Conservation (phyloP, 257 asterid genomes). For the Handroanthus guayacan region DNA sequence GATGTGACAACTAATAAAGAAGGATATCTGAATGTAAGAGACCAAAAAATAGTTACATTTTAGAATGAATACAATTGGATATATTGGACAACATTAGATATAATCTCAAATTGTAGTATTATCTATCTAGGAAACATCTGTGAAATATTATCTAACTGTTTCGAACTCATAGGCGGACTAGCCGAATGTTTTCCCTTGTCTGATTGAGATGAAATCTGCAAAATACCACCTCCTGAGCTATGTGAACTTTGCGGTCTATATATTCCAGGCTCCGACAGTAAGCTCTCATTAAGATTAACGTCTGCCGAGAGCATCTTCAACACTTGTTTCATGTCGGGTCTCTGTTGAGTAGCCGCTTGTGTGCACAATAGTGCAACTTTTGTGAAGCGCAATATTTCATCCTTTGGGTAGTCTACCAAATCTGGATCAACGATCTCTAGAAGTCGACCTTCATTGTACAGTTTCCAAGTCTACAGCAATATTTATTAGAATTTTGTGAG, state of each 20-base stretch:
- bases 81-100: background rate
- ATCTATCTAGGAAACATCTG: conserved; percentile 80
- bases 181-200: conserved; percentile 44
- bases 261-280: conserved; percentile 67
- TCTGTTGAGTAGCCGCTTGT: conserved; percentile 67
- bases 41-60: background rate
- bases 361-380: conserved; percentile 80
- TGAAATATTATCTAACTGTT: conserved; percentile 41
- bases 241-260: conserved; percentile 45
- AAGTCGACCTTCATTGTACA: conserved; percentile 63
- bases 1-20: background rate
- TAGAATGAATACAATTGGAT: conserved; percentile 34
- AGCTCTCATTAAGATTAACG: conserved; percentile 60
- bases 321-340: conserved; percentile 89
- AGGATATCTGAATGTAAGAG: background rate
- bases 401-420: conserved; percentile 52
- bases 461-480: conserved; percentile 74
- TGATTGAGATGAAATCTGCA: conserved; percentile 41
- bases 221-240: conserved; percentile 37
- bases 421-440: conserved; percentile 74
- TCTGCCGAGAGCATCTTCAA: conserved; percentile 68
- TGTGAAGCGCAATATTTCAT: conserved; percentile 58
- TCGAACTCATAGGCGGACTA: conserved; percentile 36
- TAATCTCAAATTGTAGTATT: conserved; percentile 28
- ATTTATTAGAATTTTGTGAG: conserved; percentile 2